Conservation (phyloP, 2,329 filamentous ascomycete genomes). For the Fusarium albosuccineum region DNA sequence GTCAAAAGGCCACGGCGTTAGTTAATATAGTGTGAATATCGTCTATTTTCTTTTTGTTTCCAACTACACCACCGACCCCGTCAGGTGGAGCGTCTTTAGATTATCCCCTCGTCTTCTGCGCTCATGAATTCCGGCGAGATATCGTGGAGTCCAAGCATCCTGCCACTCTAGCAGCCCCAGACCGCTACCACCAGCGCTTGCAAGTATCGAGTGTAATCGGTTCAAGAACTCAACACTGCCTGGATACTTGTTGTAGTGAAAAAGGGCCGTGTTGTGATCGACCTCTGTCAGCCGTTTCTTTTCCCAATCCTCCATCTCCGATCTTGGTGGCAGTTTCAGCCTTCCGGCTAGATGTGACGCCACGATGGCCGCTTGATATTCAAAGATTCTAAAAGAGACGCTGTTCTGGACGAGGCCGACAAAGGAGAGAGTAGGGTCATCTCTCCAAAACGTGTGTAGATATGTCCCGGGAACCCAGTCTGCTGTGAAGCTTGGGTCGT, state of each 20-base stretch:
- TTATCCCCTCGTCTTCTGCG: conserved; percentile 2
- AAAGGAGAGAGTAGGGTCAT: conserved; percentile 29
- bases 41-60: background rate
- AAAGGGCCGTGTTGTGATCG: background rate
- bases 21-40: background rate
- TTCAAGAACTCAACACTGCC: conserved; percentile 10
- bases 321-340: background rate
- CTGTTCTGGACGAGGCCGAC: conserved; percentile 19
- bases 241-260: conserved; percentile 14
- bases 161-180: conserved; percentile 1
- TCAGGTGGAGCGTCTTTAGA: conserved; percentile 2
- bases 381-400: conserved; percentile 11
- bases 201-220: conserved; percentile 3
- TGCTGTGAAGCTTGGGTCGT: conserved; percentile 3
- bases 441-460: conserved; percentile 26
- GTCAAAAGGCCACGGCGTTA: background rate
- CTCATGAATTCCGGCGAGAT: conserved; percentile 2
- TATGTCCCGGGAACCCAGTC: conserved; percentile 27
- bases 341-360: background rate
- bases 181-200: background rate
- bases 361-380: conserved; percentile 7
- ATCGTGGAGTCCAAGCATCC: conserved; percentile 8
- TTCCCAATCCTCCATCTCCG: conserved; percentile 5
- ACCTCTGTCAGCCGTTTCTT: conserved; percentile 1
- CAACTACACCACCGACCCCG: conserved; percentile 1